These are phyloP conservation scores for Lactifluus subvellereus DNA, from an alignment of 768 basidiomycete species.

Conservation along the genomic window DNA sequence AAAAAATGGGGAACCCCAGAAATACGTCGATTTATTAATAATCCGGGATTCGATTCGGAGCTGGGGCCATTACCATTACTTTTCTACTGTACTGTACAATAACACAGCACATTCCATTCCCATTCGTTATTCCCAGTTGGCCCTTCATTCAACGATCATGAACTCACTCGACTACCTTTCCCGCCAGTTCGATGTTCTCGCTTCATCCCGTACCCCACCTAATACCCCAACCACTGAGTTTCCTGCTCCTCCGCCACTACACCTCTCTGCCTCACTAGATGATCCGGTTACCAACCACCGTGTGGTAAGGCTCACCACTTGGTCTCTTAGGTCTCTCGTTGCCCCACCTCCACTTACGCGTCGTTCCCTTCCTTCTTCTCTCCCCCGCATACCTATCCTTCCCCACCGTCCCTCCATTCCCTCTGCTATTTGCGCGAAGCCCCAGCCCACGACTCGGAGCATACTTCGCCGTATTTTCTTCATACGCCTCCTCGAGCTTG, in stretches of 20 bases:
- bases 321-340: slow-evolving; percentile 25
- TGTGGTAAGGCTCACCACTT: not conserved
- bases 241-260: slow-evolving; percentile 24
- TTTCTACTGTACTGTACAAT: too few relatives aligned
- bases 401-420: slow-evolving; percentile 13
- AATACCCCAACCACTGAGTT: slow-evolving; percentile 46
- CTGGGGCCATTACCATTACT: too few relatives aligned
- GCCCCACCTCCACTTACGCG: slow-evolving; percentile 21
- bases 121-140: too few relatives aligned
- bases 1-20: not conserved
- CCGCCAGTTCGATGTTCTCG: slow-evolving; percentile 74
- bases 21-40: not conserved
- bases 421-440: slow-evolving; percentile 16
- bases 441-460: slow-evolving; percentile 25
- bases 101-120: too few relatives aligned
- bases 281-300: not conserved
- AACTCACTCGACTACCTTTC: slow-evolving; percentile 79
- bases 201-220: slow-evolving; percentile 53
- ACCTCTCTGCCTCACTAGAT: slow-evolving; percentile 8
- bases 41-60: too few relatives aligned
- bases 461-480: slow-evolving; percentile 52
- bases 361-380: slow-evolving; percentile 22
- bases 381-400: slow-evolving; percentile 17
- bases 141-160: slow-evolving; percentile 38
- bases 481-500: slow-evolving; percentile 58